Base-by-base conservation (phyloP, 176 grass and related monocot species). In the Lolium multiflorum region DNA sequence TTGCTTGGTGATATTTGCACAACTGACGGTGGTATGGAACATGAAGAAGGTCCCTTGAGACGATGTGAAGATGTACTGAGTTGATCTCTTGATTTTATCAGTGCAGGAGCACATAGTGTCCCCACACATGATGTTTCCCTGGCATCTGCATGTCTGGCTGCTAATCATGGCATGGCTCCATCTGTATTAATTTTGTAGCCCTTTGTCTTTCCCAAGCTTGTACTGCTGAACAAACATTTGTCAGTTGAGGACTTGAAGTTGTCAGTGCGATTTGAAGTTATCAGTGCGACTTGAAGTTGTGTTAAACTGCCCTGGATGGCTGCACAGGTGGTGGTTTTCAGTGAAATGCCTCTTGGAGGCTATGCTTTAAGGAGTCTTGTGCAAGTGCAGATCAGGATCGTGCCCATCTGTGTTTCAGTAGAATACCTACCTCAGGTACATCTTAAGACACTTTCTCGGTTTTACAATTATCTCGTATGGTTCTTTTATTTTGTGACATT, bases 151-250 rank as follows among this genome's bases (percentile, higher is more conserved):
- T 79, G 49, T 47, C 5, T 57, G 21, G 58, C 16, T 65, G 10
- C 18, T 15, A 57, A 59, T 37, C 51, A 47, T 48, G 51, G 9
- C 4, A 43, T 44, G 74, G 12, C 47, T 67, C 63, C 52, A 18
- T 78, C 41, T 86, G 57, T 81, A 76, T 63, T 50, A 7, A 39
- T 52, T 24, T 14, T 75, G 43, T 77, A 60, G 31, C 79, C 17
- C 4, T 7, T 11, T 39, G n/a, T 26, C 61, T 74, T n/a, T 62
- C 17, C 13, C 25, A 6, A n/a, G 9, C 57, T 22, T 43, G 70
- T 31, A 46, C 3, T 20, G 56, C 76, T 41, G 66, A 69, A 46
- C 9, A 9, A 11, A 38, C 21, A 16, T 54, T 76, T 24, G 71
- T 51, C 21, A 28, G 46, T 17, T 5, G 22, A 52, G 14, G 24